Evolutionary conservation across 1,139 yeast species (phyloP), one percentile per base, ranked within the genome.

Genomic region (Diutina rugosa): DNA sequence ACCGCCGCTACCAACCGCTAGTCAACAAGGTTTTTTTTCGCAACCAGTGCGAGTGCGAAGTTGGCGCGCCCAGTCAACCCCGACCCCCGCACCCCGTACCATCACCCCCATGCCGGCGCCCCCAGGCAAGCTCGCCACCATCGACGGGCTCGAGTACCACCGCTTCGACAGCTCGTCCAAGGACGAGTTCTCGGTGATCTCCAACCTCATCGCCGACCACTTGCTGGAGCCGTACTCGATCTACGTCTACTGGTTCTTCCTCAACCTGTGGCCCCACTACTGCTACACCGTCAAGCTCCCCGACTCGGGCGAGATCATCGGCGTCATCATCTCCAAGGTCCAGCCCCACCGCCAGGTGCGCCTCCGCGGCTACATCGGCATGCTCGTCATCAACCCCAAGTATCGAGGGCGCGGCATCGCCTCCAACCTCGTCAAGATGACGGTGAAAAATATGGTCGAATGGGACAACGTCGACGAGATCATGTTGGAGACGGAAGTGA

Each of bases 401-500:
- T 84, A 78, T 67, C 74, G 99, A 56, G 91, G 95, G 9, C 73
- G 72, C 55, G 97, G 97, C 1, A 86, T 91, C 55, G 97, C 97
- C 5, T 85, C 84, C 61, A 72, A 72, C 57, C 74, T 93, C 57
- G 91, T 91, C 38, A 73, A 76, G 56, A 66, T 75, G 60, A 81
- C 88, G 6, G 78, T 93, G 4, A 79, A 79, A n/a, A 77, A 78
- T 55, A 87, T 93, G 90, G 76, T 77, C 12, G 68, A 71, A 5
- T 68, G 73, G 61, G 76, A 74, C 59, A 71, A 78, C 2, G 90
- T 91, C 46, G 98, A 93, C 69, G 99, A 93, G 67, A 82, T 91
- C 26, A 85, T 86, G 74, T 76, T 93, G 58, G 99, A 93, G 67
- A 89, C 99, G 0, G 99, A 93, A 67, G 95, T 88, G 8, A 82